Percentiles rank a stretch among this genome's conserved stretches.
Conservation (phyloP, 2,329 filamentous ascomycete species). For the Claviceps digitariae region DNA sequence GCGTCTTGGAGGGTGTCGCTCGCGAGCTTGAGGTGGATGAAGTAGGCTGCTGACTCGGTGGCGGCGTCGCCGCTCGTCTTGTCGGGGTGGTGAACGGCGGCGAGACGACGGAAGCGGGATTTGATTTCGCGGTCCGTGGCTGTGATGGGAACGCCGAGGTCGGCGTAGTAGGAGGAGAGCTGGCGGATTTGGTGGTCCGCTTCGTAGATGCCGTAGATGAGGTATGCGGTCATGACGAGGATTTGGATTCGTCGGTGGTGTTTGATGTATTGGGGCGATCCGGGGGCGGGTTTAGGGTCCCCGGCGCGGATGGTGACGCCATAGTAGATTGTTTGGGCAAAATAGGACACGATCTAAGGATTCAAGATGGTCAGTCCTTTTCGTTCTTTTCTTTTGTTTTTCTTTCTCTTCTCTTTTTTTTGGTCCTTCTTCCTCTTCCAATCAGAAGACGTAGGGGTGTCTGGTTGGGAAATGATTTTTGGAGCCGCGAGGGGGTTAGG, state of each 20-base stretch:
- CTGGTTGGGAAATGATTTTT: too few species aligned
- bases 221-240: conserved; percentile 68
- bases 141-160: conserved; percentile 55
- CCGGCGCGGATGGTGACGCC: conserved; percentile 79
- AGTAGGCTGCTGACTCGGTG: conserved; percentile 33
- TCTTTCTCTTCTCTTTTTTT: background rate
- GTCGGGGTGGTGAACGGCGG: conserved; percentile 67
- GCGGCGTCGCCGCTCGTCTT: conserved; percentile 41
- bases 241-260: conserved; percentile 78
- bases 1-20: conserved; percentile 72
- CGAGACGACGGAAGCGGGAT: conserved; percentile 68
- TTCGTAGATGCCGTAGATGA: conserved; percentile 86
- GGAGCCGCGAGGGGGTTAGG: background rate
- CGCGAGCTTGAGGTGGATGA: conserved; percentile 71
- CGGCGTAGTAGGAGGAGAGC: conserved; percentile 63
- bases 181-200: conserved; percentile 67
- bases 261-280: conserved; percentile 51
- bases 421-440: background rate
- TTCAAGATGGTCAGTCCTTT: background rate
- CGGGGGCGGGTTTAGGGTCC: conserved; percentile 60
- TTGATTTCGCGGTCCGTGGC: conserved; percentile 69
- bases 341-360: conserved; percentile 69
- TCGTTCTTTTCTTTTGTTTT: background rate
- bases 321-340: conserved; percentile 74
- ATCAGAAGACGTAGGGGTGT: too few species aligned